Evolutionary conservation across 148 eudicot genomes (phyloP), one percentile per base, ranked within the genome.

Genomic region (Amaranthus hypochondriacus): DNA sequence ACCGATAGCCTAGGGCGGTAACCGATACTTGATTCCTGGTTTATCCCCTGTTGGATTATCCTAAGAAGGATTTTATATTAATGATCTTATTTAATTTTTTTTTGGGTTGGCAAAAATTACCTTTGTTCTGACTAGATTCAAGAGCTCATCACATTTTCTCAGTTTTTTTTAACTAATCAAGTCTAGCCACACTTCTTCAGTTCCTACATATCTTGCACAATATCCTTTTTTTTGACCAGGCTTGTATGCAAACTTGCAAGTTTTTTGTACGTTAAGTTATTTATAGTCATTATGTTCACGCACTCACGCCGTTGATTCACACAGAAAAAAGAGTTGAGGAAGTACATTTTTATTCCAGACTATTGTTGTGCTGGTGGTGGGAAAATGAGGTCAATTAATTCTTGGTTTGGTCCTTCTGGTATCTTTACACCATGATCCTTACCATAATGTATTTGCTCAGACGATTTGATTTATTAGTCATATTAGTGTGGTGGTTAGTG

Each of bases 171-270:
- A 90, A 80, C 91, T 92, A 83, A 90, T 89, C 72, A 89, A 80
- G 77, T 77, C 96, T 44, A 74, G 78, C 53, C 84, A 85, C 77
- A 66, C 77, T 75, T 74, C 89, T 54, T 80, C 73, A 63, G 90
- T 68, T 52, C 86, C 87, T 68, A 86, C 97, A 60, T 95, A 92
- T 84, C 88, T 92, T 76, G 99, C 99, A 61, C 99, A 95, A 87
- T 97, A 95, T 81, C 97, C 88, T 67, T 82, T 95, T 81, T 95
- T 95, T 84, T n/a, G 99, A 95, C 81, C 99, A 92, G 99, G 99
- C 84, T 90, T 73, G 92, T 73, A 68, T 74, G 76, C 82, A 75
- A 15, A 18, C n/a, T n/a, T n/a, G n/a, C n/a, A n/a, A n/a, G n/a
- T 7, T 64, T n/a, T 65, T 7, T 59, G 50, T 70, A 4, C 15